Conservation (phyloP, 2,329 filamentous ascomycete genomes). For the Sphaerulina vaccinii region DNA sequence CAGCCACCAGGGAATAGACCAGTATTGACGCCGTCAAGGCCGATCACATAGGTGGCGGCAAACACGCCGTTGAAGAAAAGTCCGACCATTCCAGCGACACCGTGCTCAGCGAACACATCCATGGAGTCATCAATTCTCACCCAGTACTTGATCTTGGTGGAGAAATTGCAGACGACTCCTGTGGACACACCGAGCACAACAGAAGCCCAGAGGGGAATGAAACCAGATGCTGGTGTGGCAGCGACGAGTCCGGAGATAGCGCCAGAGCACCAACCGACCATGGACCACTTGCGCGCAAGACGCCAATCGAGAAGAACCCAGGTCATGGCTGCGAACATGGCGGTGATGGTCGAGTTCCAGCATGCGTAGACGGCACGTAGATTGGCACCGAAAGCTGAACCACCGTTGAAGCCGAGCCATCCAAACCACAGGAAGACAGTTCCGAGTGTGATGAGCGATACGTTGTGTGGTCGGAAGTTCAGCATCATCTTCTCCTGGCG, state of each 20-base stretch:
- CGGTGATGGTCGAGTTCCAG: slow-evolving; percentile 96
- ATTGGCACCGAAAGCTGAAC: slow-evolving; percentile 75
- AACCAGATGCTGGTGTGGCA: slow-evolving; percentile 81
- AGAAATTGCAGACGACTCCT: slow-evolving; percentile 74
- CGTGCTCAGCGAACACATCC: slow-evolving; percentile 90
- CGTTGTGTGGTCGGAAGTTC: slow-evolving; percentile 99
- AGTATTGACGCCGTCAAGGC: slow-evolving; percentile 74
- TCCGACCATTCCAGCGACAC: slow-evolving; percentile 76
- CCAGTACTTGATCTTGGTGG: slow-evolving; percentile 78
- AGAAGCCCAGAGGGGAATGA: slow-evolving; percentile 66
- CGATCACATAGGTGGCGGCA: slow-evolving; percentile 67
- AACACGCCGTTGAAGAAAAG: slow-evolving; percentile 76
- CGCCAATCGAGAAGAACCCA: slow-evolving; percentile 97
- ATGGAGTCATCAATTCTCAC: slow-evolving; percentile 82
- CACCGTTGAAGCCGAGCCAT: slow-evolving; percentile 98
- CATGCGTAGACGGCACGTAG: slow-evolving; percentile 94
- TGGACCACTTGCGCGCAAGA: slow-evolving; percentile 89
- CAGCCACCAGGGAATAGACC: slow-evolving; percentile 59
- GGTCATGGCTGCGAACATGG: slow-evolving; percentile 85
- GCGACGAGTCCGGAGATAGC: slow-evolving; percentile 83
- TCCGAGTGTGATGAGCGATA: slow-evolving; percentile 92
- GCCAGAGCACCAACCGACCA: slow-evolving; percentile 90
- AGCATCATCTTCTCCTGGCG: slow-evolving; percentile 99
- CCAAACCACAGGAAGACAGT: slow-evolving; percentile 97
- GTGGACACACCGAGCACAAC: slow-evolving; percentile 61